These are phyloP conservation scores for Daedaleopsis sinensis DNA, from an alignment of 768 basidiomycete species.

Conservation along the genomic window DNA sequence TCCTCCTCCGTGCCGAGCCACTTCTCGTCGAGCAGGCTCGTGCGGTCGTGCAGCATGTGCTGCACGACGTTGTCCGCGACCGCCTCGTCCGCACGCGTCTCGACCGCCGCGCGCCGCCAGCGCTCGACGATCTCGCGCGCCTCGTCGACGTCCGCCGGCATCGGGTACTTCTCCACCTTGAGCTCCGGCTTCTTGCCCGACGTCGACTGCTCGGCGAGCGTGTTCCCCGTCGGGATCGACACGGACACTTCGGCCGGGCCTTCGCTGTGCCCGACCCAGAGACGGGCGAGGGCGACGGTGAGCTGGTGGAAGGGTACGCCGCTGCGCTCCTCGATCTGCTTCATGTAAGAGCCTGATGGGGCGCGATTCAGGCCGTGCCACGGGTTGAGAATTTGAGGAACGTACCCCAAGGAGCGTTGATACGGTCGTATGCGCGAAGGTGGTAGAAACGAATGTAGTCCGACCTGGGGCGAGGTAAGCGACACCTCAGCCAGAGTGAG, in stretches of 20 bases:
- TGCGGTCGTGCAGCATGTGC: conserved; percentile 70
- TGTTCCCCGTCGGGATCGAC: conserved; percentile 53
- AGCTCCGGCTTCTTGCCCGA: conserved; percentile 44
- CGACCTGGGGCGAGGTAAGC: conserved; percentile 41
- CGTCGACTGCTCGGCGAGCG: conserved; percentile 42
- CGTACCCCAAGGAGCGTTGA: conserved; percentile 74
- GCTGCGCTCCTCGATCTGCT: conserved; percentile 69
- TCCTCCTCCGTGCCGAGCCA: conserved; percentile 88
- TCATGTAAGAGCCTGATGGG: conserved; percentile 51
- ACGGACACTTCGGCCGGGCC: conserved; percentile 53
- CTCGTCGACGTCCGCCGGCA: conserved; percentile 69
- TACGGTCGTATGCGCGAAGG: conserved; percentile 87
- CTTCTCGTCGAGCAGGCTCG: conserved; percentile 67
- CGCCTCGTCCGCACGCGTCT: conserved; percentile 56
- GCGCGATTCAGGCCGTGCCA: not conserved
- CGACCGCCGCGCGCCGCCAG: conserved; percentile 70
- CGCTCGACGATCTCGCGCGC: conserved; percentile 66
- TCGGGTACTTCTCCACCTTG: conserved; percentile 62
- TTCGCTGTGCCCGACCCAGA: conserved; percentile 63
- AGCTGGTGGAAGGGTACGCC: conserved; percentile 85
- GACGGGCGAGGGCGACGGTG: conserved; percentile 79
- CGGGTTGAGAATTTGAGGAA: not conserved
- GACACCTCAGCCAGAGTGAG: not conserved
- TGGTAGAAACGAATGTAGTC: conserved; percentile 94
- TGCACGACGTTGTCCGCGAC: conserved; percentile 82